phyloP scores from a whole-genome alignment of 1,284 basidiomycete species.

The Erythrobasidium hasegawianum region DNA sequence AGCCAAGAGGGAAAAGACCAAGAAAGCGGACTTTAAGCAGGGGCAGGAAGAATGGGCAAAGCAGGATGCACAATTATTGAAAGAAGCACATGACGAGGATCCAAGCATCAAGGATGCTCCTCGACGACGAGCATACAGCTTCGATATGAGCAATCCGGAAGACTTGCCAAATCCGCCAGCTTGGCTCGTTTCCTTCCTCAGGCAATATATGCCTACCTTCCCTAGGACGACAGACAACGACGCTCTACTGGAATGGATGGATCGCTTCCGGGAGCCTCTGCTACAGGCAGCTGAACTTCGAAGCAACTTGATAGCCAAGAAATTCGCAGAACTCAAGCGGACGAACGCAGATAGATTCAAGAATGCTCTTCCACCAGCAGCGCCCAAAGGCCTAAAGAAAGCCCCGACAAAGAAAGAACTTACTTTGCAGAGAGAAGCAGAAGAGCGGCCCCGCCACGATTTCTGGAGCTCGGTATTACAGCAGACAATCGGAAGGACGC shows the following conservation, averaged over 20 bases:
- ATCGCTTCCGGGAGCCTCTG: neutral
- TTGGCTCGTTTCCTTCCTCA: conserved; percentile 10
- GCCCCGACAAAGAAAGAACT: neutral
- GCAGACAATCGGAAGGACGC: neutral
- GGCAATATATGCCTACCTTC: conserved; percentile 3
- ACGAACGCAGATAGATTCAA: conserved; percentile 31
- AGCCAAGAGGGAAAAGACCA: neutral
- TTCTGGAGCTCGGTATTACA: neutral
- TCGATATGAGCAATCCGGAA: neutral
- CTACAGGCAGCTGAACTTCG: neutral
- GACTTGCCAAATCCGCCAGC: conserved; percentile 12
- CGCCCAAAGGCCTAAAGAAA: conserved; percentile 14
- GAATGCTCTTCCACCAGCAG: conserved; percentile 18
- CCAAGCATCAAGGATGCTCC: neutral
- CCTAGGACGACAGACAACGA: conserved; percentile 12
- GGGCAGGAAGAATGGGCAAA: neutral
- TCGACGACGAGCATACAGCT: neutral
- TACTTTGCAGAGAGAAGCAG: neutral
- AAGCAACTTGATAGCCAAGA: neutral
- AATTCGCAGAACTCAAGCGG: conserved; percentile 3
- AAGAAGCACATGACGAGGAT: neutral
- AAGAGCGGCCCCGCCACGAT: neutral
- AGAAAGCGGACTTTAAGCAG: neutral
- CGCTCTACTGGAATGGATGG: conserved; percentile 20
- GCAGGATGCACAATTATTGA: neutral